A percentile compares a stretch with the other conserved stretches of the same genome.
Conservation (phyloP, 176 grass and related monocot species). For the Canna indica region DNA sequence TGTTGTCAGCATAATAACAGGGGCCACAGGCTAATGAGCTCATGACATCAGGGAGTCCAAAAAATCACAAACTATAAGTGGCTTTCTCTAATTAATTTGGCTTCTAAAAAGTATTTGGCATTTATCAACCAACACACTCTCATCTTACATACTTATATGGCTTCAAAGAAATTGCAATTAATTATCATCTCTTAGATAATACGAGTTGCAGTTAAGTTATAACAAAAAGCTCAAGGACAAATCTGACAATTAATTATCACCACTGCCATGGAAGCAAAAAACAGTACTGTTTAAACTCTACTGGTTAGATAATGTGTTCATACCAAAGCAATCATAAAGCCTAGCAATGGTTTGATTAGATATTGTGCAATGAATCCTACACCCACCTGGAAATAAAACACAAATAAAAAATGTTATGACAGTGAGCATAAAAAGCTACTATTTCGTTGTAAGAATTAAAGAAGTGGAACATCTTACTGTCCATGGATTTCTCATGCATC, state of each 20-base stretch:
- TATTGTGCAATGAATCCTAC: slow-evolving; percentile 89
- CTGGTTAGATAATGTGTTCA: slow-evolving; percentile 9
- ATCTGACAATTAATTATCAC: not conserved
- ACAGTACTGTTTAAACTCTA: not conserved
- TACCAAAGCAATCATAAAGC: slow-evolving; percentile 73
- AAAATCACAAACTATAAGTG: not conserved
- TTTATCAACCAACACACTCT: not conserved
- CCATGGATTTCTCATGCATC: slow-evolving; percentile 96
- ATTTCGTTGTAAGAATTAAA: not conserved
- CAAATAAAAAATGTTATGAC: slow-evolving; percentile 8
- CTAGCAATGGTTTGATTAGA: slow-evolving; percentile 78
- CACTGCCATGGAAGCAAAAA: slow-evolving; percentile 3
- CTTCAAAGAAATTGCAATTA: not conserved
- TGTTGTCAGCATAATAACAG: too few relatives aligned
- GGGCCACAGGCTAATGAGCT: not conserved
- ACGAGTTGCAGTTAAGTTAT: not conserved
- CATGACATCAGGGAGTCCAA: not conserved
- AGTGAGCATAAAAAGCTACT: not conserved
- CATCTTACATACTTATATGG: not conserved
- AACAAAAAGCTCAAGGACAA: not conserved
- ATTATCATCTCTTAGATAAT: not conserved
- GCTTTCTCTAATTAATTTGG: not conserved
- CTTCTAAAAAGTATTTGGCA: not conserved
- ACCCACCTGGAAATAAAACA: slow-evolving; percentile 58
- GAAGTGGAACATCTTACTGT: slow-evolving; percentile 52